Conservation (phyloP, 208 protist genomes). For the Crithidia mellificae region DNA sequence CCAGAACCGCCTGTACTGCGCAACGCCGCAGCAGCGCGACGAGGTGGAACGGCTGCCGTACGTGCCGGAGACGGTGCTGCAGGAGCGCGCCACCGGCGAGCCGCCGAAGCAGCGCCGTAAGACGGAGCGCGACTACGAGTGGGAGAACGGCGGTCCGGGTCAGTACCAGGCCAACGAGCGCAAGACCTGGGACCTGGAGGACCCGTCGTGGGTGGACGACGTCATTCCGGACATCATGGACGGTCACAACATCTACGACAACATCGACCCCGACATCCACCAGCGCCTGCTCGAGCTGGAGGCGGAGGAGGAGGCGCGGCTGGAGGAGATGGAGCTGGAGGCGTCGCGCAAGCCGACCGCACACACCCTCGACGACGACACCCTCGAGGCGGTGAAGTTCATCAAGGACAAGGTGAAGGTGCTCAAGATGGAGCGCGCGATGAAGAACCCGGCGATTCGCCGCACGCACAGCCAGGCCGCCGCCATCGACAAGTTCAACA, state of each 20-base stretch:
- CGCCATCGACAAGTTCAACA: slow-evolving; percentile 88
- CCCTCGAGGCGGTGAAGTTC: slow-evolving; percentile 80
- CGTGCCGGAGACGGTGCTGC: slow-evolving; percentile 82
- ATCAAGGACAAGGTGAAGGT: slow-evolving; percentile 91
- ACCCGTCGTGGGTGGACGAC: slow-evolving; percentile 98
- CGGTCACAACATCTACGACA: slow-evolving; percentile 99
- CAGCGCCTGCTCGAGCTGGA: slow-evolving; percentile 90
- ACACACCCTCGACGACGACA: slow-evolving; percentile 74
- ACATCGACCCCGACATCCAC: slow-evolving; percentile 99
- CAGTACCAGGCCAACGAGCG: slow-evolving; percentile 90
- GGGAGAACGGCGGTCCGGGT: slow-evolving; percentile 92
- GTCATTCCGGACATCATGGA: slow-evolving; percentile 99
- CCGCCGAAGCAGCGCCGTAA: slow-evolving; percentile 62
- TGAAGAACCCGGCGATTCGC: slow-evolving; percentile 90
- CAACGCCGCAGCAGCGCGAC: slow-evolving; percentile 89
- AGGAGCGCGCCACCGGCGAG: slow-evolving; percentile 38
- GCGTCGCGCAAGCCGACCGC: slow-evolving; percentile 75
- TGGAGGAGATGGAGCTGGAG: slow-evolving; percentile 93
- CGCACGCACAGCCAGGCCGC: slow-evolving; percentile 73
- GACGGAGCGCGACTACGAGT: slow-evolving; percentile 92
- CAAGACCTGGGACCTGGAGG: slow-evolving; percentile 91
- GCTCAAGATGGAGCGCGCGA: slow-evolving; percentile 88
- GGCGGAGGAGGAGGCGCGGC: slow-evolving; percentile 91
- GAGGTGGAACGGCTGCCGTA: slow-evolving; percentile 63
- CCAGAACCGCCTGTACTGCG: slow-evolving; percentile 92